Conservation (phyloP, 768 basidiomycete species). For the Leucocoprinus leucothites region DNA sequence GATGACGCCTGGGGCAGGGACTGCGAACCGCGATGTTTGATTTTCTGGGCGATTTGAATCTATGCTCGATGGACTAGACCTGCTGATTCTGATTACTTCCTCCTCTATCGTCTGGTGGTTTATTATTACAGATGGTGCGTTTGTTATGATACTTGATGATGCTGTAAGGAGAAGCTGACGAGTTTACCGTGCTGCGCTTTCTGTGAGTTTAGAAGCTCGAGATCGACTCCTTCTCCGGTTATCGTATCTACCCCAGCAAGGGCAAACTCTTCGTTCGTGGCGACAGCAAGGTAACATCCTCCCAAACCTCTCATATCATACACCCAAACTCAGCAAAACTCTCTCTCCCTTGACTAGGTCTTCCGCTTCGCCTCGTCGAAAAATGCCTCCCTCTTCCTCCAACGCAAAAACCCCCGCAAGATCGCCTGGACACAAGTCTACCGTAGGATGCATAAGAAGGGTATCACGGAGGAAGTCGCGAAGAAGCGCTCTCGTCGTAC, state of each 20-base stretch:
- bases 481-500: conserved; percentile 98
- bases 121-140: conserved; percentile 39
- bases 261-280: conserved; percentile 94
- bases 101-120: conserved; percentile 12
- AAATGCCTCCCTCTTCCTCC: conserved; percentile 94
- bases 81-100: conserved; percentile 17
- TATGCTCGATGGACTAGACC: conserved; percentile 4
- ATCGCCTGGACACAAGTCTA: conserved; percentile 95
- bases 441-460: conserved; percentile 99
- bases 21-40: too few species aligned
- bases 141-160: background rate
- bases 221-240: conserved; percentile 97
- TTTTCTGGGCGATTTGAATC: background rate
- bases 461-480: conserved; percentile 96
- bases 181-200: conserved; percentile 4
- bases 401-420: conserved; percentile 99
- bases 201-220: conserved; percentile 80
- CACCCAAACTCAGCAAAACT: too few species aligned
- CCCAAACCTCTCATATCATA: background rate
- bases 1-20: too few species aligned
- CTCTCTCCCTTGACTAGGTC: conserved; percentile 46
- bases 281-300: conserved; percentile 79
- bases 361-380: conserved; percentile 96
- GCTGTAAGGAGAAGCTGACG: conserved; percentile 9
- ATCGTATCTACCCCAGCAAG: conserved; percentile 97